Evolutionary conservation across 2,329 filamentous ascomycete genomes (phyloP), one percentile per base, ranked within the genome.

Genomic region (Ophiostoma ips): DNA sequence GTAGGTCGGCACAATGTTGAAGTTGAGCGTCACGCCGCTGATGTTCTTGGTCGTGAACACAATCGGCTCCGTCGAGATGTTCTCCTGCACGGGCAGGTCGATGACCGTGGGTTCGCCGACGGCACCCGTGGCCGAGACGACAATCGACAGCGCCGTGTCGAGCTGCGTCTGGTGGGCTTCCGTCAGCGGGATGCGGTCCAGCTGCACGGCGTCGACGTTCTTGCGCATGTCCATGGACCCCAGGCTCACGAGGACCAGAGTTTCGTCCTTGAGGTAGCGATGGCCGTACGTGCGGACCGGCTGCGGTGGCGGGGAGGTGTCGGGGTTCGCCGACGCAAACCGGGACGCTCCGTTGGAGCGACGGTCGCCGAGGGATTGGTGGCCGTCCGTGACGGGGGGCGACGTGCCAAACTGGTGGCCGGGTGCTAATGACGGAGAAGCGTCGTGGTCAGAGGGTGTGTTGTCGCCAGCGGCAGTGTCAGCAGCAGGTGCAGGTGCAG

Each of bases 201-300:
- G 73, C 56, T 80, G 86, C 43, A 98, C 89, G 0, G 90, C 81
- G 43, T 87, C 79, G 5, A 83, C 69, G 33, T 79, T 75, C 66
- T 92, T 95, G 50, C 88, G 79, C 68, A 86, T 85, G 62, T 98
- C 92, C 86, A 95, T 95, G 0, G 87, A 90, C 0, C 92, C 92
- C 9, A 98, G 70, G 60, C 87, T 95, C 58, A 98, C 89, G 46
- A 96, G 72, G 4, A 98, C 78, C 71, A 98, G 81, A 55, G 86
- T 86, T 59, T 94, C 83, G 48, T 94, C 79, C 16, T 81, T 94
- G 47, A 98, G 75, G 66, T 96, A 98, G 49, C 90, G 81, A 70
- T 98, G 92, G 50, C 92, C 92, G 64, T 96, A 98, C 1, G 87
- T 86, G 66, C 96, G 96, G 56, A 96, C 77, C 5, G 89, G 83